Evolutionary conservation across 352 stramenopile species (phyloP).

Genomic region (Achlya hypogyna): DNA sequence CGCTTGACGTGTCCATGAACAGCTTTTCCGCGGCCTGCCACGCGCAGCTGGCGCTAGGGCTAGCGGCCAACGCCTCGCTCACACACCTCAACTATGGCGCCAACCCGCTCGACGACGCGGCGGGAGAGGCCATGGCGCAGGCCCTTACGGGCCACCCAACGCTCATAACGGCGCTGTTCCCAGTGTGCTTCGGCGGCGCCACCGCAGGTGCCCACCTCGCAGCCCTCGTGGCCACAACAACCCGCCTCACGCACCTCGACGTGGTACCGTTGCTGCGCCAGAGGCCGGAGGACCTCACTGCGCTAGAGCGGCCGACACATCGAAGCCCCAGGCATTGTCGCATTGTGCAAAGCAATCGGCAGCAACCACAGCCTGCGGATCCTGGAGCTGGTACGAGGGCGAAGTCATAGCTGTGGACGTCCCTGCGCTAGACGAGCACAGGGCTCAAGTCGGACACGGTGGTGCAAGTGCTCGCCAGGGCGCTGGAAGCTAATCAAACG

Average conservation of each 20-base stretch:
- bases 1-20: conserved; percentile 40
- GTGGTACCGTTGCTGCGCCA: conserved; percentile 28
- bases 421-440: conserved; percentile 35
- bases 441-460: conserved; percentile 56
- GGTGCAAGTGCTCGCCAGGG: conserved; percentile 37
- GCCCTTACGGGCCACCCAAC: conserved; percentile 28
- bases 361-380: conserved; percentile 37
- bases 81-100: conserved; percentile 46
- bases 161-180: conserved; percentile 46
- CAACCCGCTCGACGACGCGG: conserved; percentile 39
- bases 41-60: conserved; percentile 33
- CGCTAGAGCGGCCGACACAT: conserved; percentile 51
- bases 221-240: conserved; percentile 25
- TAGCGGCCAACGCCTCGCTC: conserved; percentile 39
- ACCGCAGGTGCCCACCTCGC: conserved; percentile 28
- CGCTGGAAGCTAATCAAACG: conserved; percentile 32
- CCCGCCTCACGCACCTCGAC: conserved; percentile 38
- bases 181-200: conserved; percentile 39
- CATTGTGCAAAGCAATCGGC: conserved; percentile 46
- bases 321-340: conserved; percentile 44
- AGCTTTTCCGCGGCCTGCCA: conserved; percentile 32
- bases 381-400: conserved; percentile 42
- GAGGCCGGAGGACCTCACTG: not conserved
- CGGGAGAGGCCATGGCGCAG: conserved; percentile 28
- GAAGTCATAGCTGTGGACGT: not conserved